Conservation (phyloP, 441 rosid genomes). For the Geranium incanum region DNA sequence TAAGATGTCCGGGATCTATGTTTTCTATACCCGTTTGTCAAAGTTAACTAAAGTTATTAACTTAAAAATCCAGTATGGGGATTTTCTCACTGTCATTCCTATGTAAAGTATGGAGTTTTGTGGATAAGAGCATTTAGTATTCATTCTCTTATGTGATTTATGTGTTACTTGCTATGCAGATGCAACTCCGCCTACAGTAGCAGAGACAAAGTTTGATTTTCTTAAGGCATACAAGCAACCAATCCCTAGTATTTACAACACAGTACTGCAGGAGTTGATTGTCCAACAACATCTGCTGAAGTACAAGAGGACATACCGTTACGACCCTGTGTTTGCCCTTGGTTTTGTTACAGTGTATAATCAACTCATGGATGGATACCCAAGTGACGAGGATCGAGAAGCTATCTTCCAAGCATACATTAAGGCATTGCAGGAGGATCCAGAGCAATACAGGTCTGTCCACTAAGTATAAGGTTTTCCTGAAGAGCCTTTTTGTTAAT, state of each 20-base stretch:
- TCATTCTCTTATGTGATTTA: conserved; percentile 15
- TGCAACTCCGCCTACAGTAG: conserved; percentile 52
- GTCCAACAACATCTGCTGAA: conserved; percentile 93
- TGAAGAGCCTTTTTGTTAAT: background rate
- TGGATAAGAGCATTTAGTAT: background rate
- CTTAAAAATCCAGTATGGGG: background rate
- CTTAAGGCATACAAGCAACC: conserved; percentile 74
- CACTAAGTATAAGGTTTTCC: conserved; percentile 14
- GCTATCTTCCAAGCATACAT: conserved; percentile 75
- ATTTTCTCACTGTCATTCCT: background rate
- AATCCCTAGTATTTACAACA: conserved; percentile 82
- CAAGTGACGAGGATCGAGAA: conserved; percentile 76
- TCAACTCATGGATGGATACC: conserved; percentile 96
- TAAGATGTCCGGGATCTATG: background rate
- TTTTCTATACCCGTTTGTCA: background rate
- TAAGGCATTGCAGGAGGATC: conserved; percentile 74
- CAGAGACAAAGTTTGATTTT: conserved; percentile 77
- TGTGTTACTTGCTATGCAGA: conserved; percentile 32
- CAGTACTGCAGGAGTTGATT: conserved; percentile 75
- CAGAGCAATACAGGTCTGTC: conserved; percentile 71
- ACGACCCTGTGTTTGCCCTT: conserved; percentile 86
- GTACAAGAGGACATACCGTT: conserved; percentile 68
- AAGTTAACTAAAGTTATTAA: background rate
- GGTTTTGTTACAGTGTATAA: conserved; percentile 90
- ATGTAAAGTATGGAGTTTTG: background rate